A percentile compares a stretch with the other conserved stretches of the same genome.
Conservation (phyloP, 177 flowering plant species). For the Vitis hybrid region DNA sequence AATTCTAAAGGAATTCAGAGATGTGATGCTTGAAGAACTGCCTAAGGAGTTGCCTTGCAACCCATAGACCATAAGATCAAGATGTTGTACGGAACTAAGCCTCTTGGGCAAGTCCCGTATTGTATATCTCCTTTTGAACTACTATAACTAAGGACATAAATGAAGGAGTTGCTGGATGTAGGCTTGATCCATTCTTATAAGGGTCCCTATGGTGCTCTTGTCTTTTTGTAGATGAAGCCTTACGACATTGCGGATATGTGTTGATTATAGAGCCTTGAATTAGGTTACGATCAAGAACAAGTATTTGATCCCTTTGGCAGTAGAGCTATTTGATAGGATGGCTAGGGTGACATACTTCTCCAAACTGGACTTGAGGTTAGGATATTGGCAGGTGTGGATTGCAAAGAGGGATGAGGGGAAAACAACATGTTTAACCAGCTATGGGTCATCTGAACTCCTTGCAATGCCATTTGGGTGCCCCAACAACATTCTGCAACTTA, state of each 20-base stretch:
- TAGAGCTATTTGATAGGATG: slow-evolving; percentile 5
- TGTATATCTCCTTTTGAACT: too few species aligned
- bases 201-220: slow-evolving; percentile 8
- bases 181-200: slow-evolving; percentile 5
- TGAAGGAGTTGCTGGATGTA: too few species aligned
- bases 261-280: slow-evolving; percentile 18
- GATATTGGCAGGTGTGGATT: slow-evolving; percentile 15
- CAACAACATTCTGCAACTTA: not conserved
- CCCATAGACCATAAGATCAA: too few species aligned
- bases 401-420: not conserved
- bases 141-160: too few species aligned
- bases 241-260: slow-evolving; percentile 13
- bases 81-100: too few species aligned
- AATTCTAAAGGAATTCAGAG: too few species aligned
- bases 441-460: slow-evolving; percentile 8
- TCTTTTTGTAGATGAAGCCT: slow-evolving; percentile 17
- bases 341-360: not conserved
- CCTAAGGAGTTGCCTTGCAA: too few species aligned
- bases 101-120: too few species aligned
- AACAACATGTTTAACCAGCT: not conserved
- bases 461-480: not conserved
- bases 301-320: slow-evolving; percentile 4
- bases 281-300: slow-evolving; percentile 16
- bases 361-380: slow-evolving; percentile 11
- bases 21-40: too few species aligned